phyloP scores from a whole-genome alignment of 176 grass and related monocot genomes.

The Oryza brachyantha region DNA sequence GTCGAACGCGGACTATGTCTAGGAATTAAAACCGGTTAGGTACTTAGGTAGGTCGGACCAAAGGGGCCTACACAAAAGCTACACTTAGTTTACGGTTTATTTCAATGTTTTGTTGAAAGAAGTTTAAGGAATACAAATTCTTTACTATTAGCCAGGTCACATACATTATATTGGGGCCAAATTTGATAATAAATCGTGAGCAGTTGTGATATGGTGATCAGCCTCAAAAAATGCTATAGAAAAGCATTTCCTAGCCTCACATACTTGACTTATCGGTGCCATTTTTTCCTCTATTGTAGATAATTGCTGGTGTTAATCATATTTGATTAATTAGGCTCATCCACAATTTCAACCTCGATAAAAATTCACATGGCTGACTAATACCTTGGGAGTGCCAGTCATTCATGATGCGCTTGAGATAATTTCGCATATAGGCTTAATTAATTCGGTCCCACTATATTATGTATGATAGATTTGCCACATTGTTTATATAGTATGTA shows the following conservation, averaged over 20 bases:
- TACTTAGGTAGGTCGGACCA: no score
- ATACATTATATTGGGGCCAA: neutral
- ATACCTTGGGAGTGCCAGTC: neutral
- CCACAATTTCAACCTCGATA: neutral
- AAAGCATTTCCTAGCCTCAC: neutral
- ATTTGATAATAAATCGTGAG: neutral
- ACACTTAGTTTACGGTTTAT: no score
- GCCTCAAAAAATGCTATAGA: neutral
- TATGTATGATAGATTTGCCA: neutral
- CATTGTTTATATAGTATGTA: neutral
- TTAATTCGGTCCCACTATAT: neutral
- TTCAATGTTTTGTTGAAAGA: neutral
- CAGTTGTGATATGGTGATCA: neutral
- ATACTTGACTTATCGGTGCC: neutral
- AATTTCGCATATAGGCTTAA: neutral
- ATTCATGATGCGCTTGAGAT: neutral
- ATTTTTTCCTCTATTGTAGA: neutral
- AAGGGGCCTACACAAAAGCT: no score
- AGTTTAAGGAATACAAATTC: neutral
- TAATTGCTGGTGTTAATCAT: neutral
- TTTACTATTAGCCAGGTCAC: neutral
- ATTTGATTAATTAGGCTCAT: neutral
- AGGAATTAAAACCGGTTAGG: no score
- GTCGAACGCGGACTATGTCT: no score
- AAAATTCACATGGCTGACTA: neutral